These are phyloP conservation scores for Exophiala spinifera DNA, from an alignment of 2,329 filamentous ascomycete genomes.

Conservation along the genomic window DNA sequence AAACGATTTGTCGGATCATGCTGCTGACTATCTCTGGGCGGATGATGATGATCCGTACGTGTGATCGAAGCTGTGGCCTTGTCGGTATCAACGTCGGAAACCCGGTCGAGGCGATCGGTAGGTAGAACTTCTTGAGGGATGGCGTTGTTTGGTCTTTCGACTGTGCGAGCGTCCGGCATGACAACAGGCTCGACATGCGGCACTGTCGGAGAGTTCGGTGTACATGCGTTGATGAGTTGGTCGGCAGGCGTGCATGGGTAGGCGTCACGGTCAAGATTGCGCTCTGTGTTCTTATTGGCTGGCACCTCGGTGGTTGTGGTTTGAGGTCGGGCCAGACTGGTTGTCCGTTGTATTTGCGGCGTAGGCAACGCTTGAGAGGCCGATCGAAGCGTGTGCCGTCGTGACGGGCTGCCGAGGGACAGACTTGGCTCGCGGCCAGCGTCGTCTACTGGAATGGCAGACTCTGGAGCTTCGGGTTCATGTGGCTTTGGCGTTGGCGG, in stretches of 20 bases:
- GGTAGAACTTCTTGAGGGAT: too few relatives aligned
- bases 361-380: neutral
- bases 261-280: neutral
- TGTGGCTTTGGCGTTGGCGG: neutral
- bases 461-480: neutral
- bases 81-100: neutral
- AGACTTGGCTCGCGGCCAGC: neutral
- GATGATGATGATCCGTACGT: too few relatives aligned
- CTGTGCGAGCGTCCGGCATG: too few relatives aligned
- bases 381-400: neutral
- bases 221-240: constrained; percentile 14
- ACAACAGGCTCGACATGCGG: neutral
- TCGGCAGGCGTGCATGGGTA: constrained; percentile 21
- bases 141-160: too few relatives aligned
- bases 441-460: neutral
- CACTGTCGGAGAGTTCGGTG: constrained; percentile 12
- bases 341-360: neutral
- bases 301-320: neutral
- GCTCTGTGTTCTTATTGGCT: neutral
- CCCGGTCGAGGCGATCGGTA: neutral
- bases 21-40: too few relatives aligned
- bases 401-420: neutral
- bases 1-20: too few relatives aligned
- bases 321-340: neutral
- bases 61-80: too few relatives aligned